phyloP scores from a whole-genome alignment of 495 filamentous ascomycete species.

The Evernia prunastri region DNA sequence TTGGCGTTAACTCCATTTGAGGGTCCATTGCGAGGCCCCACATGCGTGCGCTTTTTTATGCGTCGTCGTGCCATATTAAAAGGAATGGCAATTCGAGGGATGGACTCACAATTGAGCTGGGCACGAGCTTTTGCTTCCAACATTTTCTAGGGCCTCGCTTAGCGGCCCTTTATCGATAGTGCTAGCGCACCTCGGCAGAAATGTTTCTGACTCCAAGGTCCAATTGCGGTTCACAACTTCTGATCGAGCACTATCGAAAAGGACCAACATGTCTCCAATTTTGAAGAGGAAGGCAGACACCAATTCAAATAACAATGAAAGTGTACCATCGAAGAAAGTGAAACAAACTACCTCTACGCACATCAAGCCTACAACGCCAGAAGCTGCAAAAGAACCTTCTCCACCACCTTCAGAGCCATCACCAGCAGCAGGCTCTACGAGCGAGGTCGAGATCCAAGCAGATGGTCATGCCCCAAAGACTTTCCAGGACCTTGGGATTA shows the following conservation, averaged over 20 bases:
- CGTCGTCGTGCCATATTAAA: slow-evolving; percentile 67
- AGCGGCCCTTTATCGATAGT: slow-evolving; percentile 12
- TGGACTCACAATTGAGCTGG: background rate
- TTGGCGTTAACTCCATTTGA: slow-evolving; percentile 36
- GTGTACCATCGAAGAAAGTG: background rate
- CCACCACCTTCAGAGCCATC: background rate
- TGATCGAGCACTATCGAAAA: background rate
- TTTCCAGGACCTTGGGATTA: slow-evolving; percentile 82
- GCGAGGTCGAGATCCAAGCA: background rate
- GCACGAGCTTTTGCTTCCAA: no score
- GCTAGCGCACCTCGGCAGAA: slow-evolving; percentile 13
- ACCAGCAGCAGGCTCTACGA: background rate
- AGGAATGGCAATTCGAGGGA: background rate
- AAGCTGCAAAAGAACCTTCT: slow-evolving; percentile 5
- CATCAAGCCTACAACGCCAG: background rate
- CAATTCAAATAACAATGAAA: background rate
- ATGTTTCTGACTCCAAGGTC: background rate
- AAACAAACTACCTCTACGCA: background rate
- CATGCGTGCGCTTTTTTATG: slow-evolving; percentile 85
- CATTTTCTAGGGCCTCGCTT: background rate
- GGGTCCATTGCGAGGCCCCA: slow-evolving; percentile 58
- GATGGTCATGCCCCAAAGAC: slow-evolving; percentile 44
- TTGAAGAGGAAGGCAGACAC: background rate
- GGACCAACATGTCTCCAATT: background rate
- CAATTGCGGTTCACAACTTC: background rate